A percentile compares a stretch with the other conserved stretches of the same genome.
Conservation (phyloP, 2,329 filamentous ascomycete genomes). For the Phyllosticta capitalensis region DNA sequence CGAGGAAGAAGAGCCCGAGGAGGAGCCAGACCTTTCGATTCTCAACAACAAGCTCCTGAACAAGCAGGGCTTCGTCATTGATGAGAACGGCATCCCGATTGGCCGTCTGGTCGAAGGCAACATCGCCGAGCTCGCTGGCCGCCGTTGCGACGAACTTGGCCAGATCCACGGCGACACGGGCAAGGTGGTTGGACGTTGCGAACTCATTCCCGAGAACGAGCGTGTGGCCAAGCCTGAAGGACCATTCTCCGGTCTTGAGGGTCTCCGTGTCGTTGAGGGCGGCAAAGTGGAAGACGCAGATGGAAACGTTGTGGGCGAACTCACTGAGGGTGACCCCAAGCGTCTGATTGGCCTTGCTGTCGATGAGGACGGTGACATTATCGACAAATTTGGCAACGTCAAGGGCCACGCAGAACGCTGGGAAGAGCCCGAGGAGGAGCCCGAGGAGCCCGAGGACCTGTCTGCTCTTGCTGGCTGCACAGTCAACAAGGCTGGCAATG, state of each 20-base stretch:
- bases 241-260: constrained; percentile 41
- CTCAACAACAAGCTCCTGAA: constrained; percentile 40
- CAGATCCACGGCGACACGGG: constrained; percentile 63
- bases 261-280: constrained; percentile 38
- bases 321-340: constrained; percentile 52
- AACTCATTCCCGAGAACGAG: constrained; percentile 60
- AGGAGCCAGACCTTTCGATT: constrained; percentile 34
- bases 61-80: constrained; percentile 42
- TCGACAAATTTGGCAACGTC: constrained; percentile 53
- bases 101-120: constrained; percentile 61
- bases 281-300: constrained; percentile 42
- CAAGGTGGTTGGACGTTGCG: constrained; percentile 57
- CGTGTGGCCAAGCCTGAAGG: constrained; percentile 42
- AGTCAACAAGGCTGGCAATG: constrained; percentile 55
- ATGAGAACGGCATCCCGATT: constrained; percentile 39
- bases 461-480: constrained; percentile 51
- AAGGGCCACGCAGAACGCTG: constrained; percentile 51
- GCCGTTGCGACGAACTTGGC: constrained; percentile 62
- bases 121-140: constrained; percentile 52
- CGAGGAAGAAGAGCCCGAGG: constrained; percentile 37
- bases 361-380: constrained; percentile 53
- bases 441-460: constrained; percentile 44
- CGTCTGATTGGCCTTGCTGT: constrained; percentile 49
- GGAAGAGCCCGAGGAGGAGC: constrained; percentile 32
- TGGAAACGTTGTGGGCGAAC: constrained; percentile 42